Conservation (phyloP, 23 red algal genomes). For the Gracilaria domingensis region DNA sequence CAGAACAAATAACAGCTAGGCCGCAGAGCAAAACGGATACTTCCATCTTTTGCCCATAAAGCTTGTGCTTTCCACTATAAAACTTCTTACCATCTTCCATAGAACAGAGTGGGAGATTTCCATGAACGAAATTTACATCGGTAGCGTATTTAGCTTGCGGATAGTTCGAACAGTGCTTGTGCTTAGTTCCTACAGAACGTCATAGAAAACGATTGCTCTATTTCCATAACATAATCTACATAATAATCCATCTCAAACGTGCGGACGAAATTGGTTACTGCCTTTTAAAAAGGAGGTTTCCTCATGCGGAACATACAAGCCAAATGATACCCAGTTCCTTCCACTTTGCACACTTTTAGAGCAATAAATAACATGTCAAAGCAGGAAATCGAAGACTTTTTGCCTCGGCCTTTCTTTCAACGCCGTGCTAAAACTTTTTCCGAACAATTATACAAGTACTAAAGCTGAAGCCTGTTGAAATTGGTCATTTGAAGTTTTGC, state of each 20-base stretch:
- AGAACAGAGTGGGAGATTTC: too few species aligned
- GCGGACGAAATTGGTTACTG: neutral
- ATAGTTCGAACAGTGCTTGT: neutral
- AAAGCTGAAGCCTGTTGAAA: neutral
- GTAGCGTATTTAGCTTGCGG: neutral
- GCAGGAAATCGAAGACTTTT: neutral
- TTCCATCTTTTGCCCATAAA: neutral
- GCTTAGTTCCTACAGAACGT: neutral
- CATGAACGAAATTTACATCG: neutral
- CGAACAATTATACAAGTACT: neutral
- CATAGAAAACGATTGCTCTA: neutral
- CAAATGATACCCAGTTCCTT: neutral
- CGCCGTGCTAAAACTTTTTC: neutral
- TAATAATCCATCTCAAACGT: neutral
- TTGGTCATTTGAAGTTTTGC: neutral
- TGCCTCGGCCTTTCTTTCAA: neutral
- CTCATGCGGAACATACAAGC: constrained; percentile 1
- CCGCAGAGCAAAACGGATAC: neutral
- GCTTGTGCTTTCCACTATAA: constrained; percentile 7
- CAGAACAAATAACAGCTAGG: neutral
- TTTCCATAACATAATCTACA: constrained; percentile 10
- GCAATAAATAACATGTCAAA: constrained; percentile 21
- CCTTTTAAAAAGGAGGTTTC: neutral
- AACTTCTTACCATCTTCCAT: neutral
- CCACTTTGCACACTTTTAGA: constrained; percentile 2